phyloP scores from a whole-genome alignment of 2,329 filamentous ascomycete species.

The Trichoderma sp. region DNA sequence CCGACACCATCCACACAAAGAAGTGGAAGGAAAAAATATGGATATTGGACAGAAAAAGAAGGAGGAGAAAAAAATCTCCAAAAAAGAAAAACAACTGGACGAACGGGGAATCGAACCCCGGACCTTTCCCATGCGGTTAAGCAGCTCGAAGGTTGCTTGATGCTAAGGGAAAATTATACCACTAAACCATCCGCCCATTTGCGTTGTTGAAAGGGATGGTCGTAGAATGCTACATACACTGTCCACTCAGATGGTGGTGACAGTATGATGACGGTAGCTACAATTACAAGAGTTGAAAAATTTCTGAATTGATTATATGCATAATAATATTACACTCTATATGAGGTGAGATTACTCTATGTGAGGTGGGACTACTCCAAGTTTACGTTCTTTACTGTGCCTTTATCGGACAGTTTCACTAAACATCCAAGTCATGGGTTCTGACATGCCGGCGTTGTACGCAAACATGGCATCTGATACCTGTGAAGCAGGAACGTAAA shows the following conservation, averaged over 20 bases:
- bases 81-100: conserved; percentile 17
- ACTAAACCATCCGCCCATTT: conserved; percentile 23
- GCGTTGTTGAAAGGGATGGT: background rate
- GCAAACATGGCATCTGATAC: conserved; percentile 2
- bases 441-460: background rate
- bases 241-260: no score
- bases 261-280: no score
- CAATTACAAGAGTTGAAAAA: background rate
- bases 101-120: conserved; percentile 26
- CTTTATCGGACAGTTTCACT: background rate
- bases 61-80: background rate
- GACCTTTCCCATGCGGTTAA: conserved; percentile 22
- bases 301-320: background rate
- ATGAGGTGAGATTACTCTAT: background rate
- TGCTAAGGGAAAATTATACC: conserved; percentile 23
- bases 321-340: background rate
- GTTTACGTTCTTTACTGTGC: background rate
- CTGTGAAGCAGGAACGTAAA: background rate
- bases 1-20: background rate
- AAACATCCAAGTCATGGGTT: conserved; percentile 22
- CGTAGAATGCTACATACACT: background rate
- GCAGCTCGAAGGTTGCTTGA: conserved; percentile 2
- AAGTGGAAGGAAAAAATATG: background rate
- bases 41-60: background rate
- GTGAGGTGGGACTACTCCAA: background rate